Conservation (phyloP, 169 alveolate species). For the Cryptosporidium tyzzeri region DNA sequence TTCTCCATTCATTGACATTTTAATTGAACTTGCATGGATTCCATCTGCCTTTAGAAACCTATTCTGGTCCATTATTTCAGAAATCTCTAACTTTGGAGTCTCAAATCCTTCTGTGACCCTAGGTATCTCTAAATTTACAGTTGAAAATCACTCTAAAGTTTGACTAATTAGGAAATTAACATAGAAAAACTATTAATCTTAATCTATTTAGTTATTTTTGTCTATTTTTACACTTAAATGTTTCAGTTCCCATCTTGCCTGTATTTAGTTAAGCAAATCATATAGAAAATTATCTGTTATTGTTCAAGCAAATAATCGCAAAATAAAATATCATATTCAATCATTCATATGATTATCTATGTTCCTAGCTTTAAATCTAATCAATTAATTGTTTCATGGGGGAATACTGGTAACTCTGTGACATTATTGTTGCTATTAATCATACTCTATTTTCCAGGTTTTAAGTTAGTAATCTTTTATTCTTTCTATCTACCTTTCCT, state of each 20-base stretch:
- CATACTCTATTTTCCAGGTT: slow-evolving; percentile 23
- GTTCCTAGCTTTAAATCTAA: slow-evolving; percentile 24
- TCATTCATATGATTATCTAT: not conserved
- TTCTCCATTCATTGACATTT: slow-evolving; percentile 44
- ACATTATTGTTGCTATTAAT: slow-evolving; percentile 8
- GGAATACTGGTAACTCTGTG: slow-evolving; percentile 37
- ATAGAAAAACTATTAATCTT: not conserved
- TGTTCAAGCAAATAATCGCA: not conserved
- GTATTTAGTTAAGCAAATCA: not conserved
- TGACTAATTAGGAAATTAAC: not conserved
- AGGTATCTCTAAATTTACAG: slow-evolving; percentile 32
- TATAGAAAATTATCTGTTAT: too few relatives aligned
- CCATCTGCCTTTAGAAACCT: slow-evolving; percentile 38
- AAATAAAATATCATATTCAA: not conserved
- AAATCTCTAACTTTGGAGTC: slow-evolving; percentile 50
- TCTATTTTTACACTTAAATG: not conserved
- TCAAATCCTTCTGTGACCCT: slow-evolving; percentile 50
- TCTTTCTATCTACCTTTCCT: not conserved
- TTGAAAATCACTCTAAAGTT: not conserved
- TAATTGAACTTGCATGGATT: slow-evolving; percentile 68
- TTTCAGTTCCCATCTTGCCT: not conserved
- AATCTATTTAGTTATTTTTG: not conserved
- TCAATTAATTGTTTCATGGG: slow-evolving; percentile 29
- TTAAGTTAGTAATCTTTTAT: not conserved
- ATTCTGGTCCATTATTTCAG: slow-evolving; percentile 67